Evolutionary conservation across 352 stramenopile genomes (phyloP).

Genomic region (Achlya hypogyna): DNA sequence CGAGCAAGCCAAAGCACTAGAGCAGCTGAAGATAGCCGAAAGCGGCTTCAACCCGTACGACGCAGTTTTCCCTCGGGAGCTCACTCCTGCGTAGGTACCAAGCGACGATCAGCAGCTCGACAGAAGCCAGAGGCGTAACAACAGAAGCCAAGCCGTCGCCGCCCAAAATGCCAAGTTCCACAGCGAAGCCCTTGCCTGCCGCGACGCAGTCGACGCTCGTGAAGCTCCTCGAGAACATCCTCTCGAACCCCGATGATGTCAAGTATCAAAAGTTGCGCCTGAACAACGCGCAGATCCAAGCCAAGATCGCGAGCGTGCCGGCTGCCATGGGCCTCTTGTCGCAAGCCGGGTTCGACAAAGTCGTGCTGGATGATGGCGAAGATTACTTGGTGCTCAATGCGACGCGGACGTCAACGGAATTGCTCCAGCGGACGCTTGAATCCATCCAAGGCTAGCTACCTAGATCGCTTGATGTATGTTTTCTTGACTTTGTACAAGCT

Average conservation of each 20-base stretch:
- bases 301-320: slow-evolving; percentile 18
- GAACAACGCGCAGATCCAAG: slow-evolving; percentile 9
- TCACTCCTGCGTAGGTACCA: no score
- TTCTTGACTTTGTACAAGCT: no score
- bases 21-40: slow-evolving; percentile 7
- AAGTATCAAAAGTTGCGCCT: slow-evolving; percentile 18
- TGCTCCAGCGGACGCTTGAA: not conserved
- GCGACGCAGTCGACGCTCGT: not conserved
- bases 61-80: no score
- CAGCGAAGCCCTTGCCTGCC: not conserved
- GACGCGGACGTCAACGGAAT: slow-evolving; percentile 4
- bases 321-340: not conserved
- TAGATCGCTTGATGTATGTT: not conserved
- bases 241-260: slow-evolving; percentile 10
- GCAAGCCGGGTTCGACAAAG: slow-evolving; percentile 4
- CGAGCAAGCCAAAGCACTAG: slow-evolving; percentile 13
- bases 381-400: slow-evolving; percentile 18
- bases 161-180: not conserved
- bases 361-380: slow-evolving; percentile 13
- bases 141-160: not conserved
- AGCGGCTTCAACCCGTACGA: slow-evolving; percentile 18
- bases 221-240: slow-evolving; percentile 19
- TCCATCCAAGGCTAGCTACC: not conserved
- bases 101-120: slow-evolving; percentile 16
- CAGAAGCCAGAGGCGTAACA: not conserved